Evolutionary conservation across 2,329 filamentous ascomycete species (phyloP), one percentile per base, ranked within the genome.

Genomic region (Aspergillus sp.): DNA sequence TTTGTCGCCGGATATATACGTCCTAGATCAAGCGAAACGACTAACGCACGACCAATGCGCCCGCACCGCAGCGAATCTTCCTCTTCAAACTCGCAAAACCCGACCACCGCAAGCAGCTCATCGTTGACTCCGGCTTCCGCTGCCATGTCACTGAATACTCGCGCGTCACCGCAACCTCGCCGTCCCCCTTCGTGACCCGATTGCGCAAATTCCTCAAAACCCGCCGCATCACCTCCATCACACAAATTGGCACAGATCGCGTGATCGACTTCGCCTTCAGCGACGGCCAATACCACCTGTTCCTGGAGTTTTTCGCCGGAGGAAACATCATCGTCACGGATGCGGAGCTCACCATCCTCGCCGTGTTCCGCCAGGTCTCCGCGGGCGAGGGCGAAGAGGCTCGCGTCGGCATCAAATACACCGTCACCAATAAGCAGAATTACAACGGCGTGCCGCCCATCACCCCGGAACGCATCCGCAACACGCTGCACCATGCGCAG

Each of bases 311-410:
- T 75, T 99, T 96, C 68, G 93, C 94, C 1, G 89, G 89, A 48
- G 94, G 94, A 43, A 99, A 99, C 68, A 87, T 99, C 55, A 90
- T 99, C 55, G 79, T 99, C 49, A 96, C 94, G 2, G 91, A 97
- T 67, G 82, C 80, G 47, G 86, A 95, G 20, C 77, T 92, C 48
- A 94, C 87, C 57, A 92, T 97, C 50, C 70, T 97, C 33, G 85
- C 88, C 0, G 75, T 99, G 17, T 77, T 94, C 60, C 84, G 94
- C 50, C 86, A 88, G 57, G 93, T 97, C 1, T 77, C 84, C 4
- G 89, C 91, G 62, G 88, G 87, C 2, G 87, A 88, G 47, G 88
- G 88, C 65, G 92, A 96, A 65, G 85, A 89, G 40, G 84, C 95
- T 49, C 80, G 88, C 40, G 78, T 90, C 3, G 93, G 93, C 0